Conservation (phyloP, 306 rosid species). For the Glycyrrhiza uralensis region DNA sequence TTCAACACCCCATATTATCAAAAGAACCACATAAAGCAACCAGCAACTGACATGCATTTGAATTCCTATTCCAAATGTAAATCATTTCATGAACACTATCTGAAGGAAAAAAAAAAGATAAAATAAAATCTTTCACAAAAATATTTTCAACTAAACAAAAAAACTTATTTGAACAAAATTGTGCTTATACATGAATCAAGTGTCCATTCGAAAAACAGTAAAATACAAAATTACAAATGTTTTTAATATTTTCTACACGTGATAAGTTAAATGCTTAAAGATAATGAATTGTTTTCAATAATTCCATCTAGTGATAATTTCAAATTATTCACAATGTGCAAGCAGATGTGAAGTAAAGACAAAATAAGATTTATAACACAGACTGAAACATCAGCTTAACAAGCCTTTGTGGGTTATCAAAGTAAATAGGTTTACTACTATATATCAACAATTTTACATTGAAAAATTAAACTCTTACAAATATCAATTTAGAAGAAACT, state of each 20-base stretch:
- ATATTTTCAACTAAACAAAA: not conserved
- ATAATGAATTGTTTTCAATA: not conserved
- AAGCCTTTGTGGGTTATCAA: not conserved
- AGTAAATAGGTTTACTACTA: conserved; percentile 11
- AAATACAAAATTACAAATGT: not conserved
- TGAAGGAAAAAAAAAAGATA: not conserved
- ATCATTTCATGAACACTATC: not conserved
- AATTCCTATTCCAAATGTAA: conserved; percentile 1
- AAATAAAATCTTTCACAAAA: conserved; percentile 6
- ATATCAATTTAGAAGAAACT: conserved; percentile 9
- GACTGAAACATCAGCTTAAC: conserved; percentile 12
- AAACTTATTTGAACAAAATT: conserved; percentile 2
- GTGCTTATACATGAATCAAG: conserved; percentile 1
- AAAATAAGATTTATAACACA: not conserved
- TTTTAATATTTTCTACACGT: not conserved
- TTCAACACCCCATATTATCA: conserved; percentile 12
- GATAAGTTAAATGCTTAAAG: not conserved
- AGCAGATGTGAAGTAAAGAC: not conserved
- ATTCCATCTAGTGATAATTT: conserved; percentile 7
- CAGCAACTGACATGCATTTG: not conserved
- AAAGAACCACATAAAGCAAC: not conserved
- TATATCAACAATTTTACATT: not conserved
- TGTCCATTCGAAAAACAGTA: conserved; percentile 7
- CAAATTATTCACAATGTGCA: not conserved
- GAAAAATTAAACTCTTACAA: not conserved